Base-by-base conservation (phyloP, 2,329 filamentous ascomycete genomes). In the Lachnellula arida region DNA sequence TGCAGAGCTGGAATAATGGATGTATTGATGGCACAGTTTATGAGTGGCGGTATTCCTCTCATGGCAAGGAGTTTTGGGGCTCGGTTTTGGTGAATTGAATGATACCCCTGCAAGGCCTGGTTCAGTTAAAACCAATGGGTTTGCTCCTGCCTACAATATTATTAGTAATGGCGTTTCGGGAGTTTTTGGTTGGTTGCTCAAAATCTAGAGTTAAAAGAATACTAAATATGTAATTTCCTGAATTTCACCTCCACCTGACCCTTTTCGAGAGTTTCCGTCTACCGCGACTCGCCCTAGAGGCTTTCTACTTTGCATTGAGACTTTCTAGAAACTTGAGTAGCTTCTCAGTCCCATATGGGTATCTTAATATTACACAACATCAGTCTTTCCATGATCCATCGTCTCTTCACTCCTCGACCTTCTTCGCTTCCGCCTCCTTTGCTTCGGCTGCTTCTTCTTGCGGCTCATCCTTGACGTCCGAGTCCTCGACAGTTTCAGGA, bases 291-390 rank as follows among this genome's bases (percentile, higher is more conserved):
- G 42, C 19, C 4, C 19, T 23, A 23, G 11, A 23, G 19, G 19
- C 42, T 44, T 11, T 44, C 37, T 44, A 14, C n/a, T 44, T 44
- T 25, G 19, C 5, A 4, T 6, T 5, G 12, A 46, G 44, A 47
- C 44, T 47, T 25, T 47, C 2, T 22, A 17, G 12, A 14, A 32
- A n/a, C 23, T 32, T 9, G 42, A 44, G 12, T 5, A 14, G 17
- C 22, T 44, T 22, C 44, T 32, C 17, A 44, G 42, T 53, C 46
- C 47, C 51, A 19, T 17, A 48, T 54, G 56, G 56, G 59, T 59
- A 61, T 61, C 54, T 54, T 59, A 61, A 47, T 47, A 52, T 32
- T 54, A 59, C 43, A 59, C 42, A 39, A 23, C 44, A 53, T 55
- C 34, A 49, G 34, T 46, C 32, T 37, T 28, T 9, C 39, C 34